Evolutionary conservation across 2,329 filamentous ascomycete species (phyloP).

Genomic region (Basipetospora sp.): DNA sequence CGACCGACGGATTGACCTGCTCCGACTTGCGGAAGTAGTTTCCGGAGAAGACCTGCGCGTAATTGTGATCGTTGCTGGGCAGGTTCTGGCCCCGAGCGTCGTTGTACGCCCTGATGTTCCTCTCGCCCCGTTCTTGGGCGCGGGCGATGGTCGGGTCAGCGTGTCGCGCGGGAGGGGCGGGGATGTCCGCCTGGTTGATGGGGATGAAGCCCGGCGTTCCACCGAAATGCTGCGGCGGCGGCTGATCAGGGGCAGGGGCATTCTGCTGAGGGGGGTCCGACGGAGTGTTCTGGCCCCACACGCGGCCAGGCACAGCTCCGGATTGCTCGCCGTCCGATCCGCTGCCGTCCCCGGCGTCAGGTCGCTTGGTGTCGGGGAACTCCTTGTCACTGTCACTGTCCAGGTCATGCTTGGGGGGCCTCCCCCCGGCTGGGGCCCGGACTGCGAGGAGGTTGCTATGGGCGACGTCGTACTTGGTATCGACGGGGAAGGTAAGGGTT

Average conservation of each 20-base stretch:
- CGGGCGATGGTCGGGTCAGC: neutral
- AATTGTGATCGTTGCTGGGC: neutral
- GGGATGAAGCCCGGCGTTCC: neutral
- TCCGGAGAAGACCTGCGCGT: neutral
- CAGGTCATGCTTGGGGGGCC: neutral
- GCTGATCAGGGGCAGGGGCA: neutral
- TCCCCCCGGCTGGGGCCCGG: neutral
- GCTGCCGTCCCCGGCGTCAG: neutral
- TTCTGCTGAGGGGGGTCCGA: neutral
- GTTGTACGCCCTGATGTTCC: neutral
- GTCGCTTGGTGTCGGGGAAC: neutral
- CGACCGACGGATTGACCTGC: neutral
- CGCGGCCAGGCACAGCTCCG: neutral
- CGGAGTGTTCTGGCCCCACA: neutral
- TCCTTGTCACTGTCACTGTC: neutral
- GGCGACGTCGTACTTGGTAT: neutral
- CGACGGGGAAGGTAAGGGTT: neutral
- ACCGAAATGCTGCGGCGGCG: neutral
- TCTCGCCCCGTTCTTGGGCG: neutral
- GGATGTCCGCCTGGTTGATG: neutral
- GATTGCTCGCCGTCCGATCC: neutral
- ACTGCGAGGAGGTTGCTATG: neutral
- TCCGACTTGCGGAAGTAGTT: neutral
- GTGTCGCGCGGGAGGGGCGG: too few species aligned
- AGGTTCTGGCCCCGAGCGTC: neutral